Evolutionary conservation across 345 rosid genomes (phyloP).

Genomic region (Mercurialis annua): DNA sequence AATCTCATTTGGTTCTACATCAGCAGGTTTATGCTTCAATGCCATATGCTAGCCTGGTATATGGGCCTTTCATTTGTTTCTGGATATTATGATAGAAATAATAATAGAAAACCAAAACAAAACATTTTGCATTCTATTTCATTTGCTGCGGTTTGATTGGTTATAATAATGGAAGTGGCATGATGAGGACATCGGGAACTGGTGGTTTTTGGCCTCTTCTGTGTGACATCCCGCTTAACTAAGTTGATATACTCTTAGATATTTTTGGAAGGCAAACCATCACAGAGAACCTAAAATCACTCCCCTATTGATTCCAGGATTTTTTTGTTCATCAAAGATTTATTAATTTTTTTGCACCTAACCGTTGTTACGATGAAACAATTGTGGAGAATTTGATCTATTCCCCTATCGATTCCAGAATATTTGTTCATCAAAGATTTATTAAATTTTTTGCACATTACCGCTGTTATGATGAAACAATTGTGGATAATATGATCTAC

Average conservation of each 20-base stretch:
- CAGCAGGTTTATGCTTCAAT: neutral
- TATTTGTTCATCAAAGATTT: no score
- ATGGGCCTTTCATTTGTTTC: neutral
- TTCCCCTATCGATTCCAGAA: no score
- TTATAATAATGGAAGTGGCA: neutral
- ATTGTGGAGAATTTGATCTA: no score
- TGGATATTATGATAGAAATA: neutral
- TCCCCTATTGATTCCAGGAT: neutral
- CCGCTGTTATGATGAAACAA: no score
- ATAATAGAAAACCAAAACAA: neutral
- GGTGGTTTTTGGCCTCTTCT: neutral
- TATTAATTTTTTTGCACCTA: no score
- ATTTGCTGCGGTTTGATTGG: neutral
- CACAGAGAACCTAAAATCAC: neutral
- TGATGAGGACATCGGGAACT: neutral
- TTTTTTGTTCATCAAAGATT: no score
- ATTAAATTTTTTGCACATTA: no score
- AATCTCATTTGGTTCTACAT: neutral
- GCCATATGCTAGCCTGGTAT: neutral
- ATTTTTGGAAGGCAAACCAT: no score
- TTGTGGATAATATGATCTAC: no score
- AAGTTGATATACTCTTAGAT: neutral
- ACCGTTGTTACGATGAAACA: no score
- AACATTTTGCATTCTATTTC: neutral
- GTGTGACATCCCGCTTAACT: neutral